Conservation (phyloP, 345 rosid species). For the Murraya koenigii region DNA sequence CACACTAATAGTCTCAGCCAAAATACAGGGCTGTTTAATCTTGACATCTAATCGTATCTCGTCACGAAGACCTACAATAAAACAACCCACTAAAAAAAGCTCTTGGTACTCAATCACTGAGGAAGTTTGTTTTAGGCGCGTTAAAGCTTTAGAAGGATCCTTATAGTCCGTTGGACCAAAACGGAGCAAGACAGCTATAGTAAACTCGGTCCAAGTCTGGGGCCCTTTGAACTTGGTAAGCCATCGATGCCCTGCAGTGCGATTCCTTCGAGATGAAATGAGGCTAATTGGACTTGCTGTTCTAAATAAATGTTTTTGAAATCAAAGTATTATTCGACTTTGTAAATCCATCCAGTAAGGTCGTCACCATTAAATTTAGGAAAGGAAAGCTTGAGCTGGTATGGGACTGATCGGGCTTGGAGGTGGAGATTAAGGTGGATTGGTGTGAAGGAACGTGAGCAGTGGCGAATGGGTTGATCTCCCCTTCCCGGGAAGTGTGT, state of each 20-base stretch:
- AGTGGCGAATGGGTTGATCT: neutral
- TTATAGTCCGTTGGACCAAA: neutral
- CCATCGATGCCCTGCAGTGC: neutral
- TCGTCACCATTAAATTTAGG: neutral
- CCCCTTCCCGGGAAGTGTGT: no score
- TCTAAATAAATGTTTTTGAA: neutral
- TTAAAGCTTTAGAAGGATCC: no score
- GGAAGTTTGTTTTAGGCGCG: no score
- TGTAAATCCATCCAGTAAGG: neutral
- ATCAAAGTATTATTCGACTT: neutral
- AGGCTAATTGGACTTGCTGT: neutral
- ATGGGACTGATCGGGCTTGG: neutral
- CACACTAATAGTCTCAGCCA: neutral
- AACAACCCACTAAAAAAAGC: neutral
- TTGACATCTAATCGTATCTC: neutral
- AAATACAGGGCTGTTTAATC: neutral
- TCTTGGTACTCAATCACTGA: no score
- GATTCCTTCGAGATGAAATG: neutral
- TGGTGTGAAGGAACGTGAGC: neutral
- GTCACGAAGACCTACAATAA: neutral
- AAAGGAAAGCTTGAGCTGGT: neutral
- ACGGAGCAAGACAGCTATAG: neutral
- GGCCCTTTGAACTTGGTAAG: neutral
- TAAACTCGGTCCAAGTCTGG: neutral
- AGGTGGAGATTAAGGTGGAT: neutral